A percentile compares a stretch with the other conserved stretches of the same genome.
phyloP scores from a whole-genome alignment of 257 asterid genomes.

The Rubia yunnanensis region DNA sequence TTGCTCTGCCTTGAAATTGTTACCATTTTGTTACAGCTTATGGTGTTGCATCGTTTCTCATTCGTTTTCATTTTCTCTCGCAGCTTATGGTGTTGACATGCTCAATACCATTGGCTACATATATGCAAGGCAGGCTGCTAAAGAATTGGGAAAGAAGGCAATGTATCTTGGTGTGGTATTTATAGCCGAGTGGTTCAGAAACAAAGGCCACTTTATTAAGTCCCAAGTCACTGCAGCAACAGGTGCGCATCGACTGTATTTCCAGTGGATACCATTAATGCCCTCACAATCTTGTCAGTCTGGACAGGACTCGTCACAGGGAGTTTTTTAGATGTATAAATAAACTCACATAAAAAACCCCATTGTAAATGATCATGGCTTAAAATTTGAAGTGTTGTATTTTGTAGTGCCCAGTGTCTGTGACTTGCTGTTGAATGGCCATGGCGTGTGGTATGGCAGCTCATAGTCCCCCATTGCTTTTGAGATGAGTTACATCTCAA shows the following conservation, averaged over 20 bases:
- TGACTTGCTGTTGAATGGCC: not conserved
- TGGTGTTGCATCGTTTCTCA: slow-evolving; percentile 19
- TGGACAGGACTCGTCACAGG: not conserved
- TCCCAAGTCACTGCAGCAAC: slow-evolving; percentile 99
- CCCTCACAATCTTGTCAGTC: not conserved
- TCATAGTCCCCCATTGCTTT: not conserved
- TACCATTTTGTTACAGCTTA: not conserved
- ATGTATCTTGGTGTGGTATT: slow-evolving; percentile 87
- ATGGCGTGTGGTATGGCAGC: not conserved
- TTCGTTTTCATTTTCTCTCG: slow-evolving; percentile 19
- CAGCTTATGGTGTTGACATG: slow-evolving; percentile 99
- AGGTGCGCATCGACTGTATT: slow-evolving; percentile 36
- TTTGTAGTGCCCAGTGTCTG: not conserved
- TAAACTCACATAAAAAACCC: too few species aligned
- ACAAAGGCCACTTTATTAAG: slow-evolving; percentile 92
- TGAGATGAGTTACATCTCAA: not conserved
- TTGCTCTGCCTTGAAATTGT: too few species aligned
- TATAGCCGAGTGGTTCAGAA: slow-evolving; percentile 98
- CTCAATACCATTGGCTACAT: slow-evolving; percentile 93
- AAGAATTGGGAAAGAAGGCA: slow-evolving; percentile 98
- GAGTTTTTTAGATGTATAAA: too few species aligned
- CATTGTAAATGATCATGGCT: too few species aligned
- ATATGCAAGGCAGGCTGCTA: slow-evolving; percentile 89
- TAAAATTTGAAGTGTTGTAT: not conserved
- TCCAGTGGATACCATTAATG: not conserved